These are phyloP conservation scores for Citrus australasica DNA, from an alignment of 345 rosid genomes.

Conservation along the genomic window DNA sequence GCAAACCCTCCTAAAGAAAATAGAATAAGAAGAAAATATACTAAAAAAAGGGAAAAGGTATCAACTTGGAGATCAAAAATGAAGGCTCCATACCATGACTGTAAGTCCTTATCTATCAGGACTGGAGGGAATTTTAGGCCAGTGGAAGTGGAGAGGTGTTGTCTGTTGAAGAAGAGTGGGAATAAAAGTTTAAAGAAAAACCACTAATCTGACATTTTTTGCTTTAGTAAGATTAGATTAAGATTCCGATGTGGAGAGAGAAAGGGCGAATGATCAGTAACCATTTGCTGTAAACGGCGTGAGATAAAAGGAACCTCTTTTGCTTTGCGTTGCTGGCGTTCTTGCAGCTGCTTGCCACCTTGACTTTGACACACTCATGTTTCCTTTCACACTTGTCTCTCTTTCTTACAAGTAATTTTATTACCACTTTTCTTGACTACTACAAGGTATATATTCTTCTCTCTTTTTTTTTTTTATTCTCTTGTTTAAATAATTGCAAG, in stretches of 20 bases:
- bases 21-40: not conserved
- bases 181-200: not conserved
- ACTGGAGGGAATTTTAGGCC: slow-evolving; percentile 12
- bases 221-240: slow-evolving; percentile 4
- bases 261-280: not conserved
- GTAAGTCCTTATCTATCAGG: not conserved
- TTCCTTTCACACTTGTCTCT: not conserved
- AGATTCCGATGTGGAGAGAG: slow-evolving; percentile 11
- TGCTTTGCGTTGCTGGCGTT: slow-evolving; percentile 26
- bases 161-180: not conserved
- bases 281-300: slow-evolving; percentile 10
- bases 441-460: not conserved
- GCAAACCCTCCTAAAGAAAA: not conserved
- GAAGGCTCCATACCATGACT: slow-evolving; percentile 32
- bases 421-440: not conserved
- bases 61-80: slow-evolving; percentile 12
- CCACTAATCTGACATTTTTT: slow-evolving; percentile 23
- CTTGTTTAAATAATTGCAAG: not conserved
- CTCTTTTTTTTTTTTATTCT: not conserved
- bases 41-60: not conserved
- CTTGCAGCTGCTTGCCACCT: not conserved
- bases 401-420: not conserved
- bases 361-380: not conserved
- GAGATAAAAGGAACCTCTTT: slow-evolving; percentile 2
- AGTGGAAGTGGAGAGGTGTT: not conserved